Conservation (phyloP, 192 early-diverging fungal genomes). For the Rhizoclosmatium globosum region DNA sequence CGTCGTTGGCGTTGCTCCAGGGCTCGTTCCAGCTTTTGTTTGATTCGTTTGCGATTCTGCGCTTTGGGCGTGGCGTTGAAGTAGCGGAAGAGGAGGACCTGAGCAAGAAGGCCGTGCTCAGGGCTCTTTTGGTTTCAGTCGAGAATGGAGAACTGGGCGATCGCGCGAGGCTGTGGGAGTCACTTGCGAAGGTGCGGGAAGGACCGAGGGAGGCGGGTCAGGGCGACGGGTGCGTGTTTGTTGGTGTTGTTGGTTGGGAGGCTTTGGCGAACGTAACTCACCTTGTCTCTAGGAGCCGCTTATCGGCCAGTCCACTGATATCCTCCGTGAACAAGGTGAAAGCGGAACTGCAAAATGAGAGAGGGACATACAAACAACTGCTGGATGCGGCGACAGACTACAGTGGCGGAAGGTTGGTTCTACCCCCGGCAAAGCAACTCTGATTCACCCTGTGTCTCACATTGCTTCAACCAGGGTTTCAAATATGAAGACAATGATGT, state of each 20-base stretch:
- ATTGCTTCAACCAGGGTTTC: not conserved
- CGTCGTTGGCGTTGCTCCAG: not conserved
- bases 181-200: not conserved
- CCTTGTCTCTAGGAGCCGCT: not conserved
- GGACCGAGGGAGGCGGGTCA: not conserved
- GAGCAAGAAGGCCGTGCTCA: not conserved
- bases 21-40: not conserved
- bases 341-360: slow-evolving; percentile 12
- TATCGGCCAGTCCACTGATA: not conserved
- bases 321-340: slow-evolving; percentile 14
- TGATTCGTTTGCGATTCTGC: not conserved
- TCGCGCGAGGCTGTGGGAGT: not conserved
- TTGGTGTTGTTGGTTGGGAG: not conserved
- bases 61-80: not conserved
- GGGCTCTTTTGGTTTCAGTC: not conserved
- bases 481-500: not conserved
- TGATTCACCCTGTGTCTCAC: not conserved
- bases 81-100: not conserved
- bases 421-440: not conserved
- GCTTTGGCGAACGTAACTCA: not conserved
- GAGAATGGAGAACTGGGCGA: not conserved
- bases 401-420: not conserved
- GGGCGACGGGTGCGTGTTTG: not conserved
- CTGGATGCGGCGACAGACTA: slow-evolving; percentile 25
- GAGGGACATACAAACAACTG: slow-evolving; percentile 18